Evolutionary conservation across 2,329 filamentous ascomycete genomes (phyloP).

Genomic region (Sarocladium brachiariae): DNA sequence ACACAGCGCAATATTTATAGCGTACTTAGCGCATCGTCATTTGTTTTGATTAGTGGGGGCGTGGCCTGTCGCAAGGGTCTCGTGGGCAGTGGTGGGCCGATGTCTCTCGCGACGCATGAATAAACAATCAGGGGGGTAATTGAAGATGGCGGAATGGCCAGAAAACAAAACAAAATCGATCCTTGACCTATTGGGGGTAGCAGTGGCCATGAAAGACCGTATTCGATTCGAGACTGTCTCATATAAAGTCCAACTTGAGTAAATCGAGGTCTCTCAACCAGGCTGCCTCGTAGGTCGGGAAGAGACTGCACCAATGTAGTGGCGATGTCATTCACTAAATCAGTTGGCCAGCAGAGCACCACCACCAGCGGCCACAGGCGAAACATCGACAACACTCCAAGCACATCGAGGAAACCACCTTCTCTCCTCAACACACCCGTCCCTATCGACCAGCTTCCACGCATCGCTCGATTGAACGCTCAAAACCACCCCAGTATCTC

Average conservation of each 20-base stretch:
- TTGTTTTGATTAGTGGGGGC: conserved; percentile 9
- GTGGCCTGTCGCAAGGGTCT: conserved; percentile 7
- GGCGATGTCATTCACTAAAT: conserved; percentile 8
- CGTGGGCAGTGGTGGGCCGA: conserved; percentile 3
- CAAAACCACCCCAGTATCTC: not conserved
- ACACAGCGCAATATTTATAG: conserved; percentile 4
- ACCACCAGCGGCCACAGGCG: conserved; percentile 3
- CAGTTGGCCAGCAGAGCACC: conserved; percentile 4
- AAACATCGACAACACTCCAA: conserved; percentile 9
- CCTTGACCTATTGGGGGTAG: not conserved
- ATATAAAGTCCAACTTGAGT: no score
- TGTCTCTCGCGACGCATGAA: conserved; percentile 10
- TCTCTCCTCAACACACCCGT: conserved; percentile 4
- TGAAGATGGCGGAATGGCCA: conserved; percentile 7
- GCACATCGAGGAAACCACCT: not conserved
- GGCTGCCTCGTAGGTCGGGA: not conserved
- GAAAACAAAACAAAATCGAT: conserved; percentile 3
- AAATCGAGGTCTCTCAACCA: not conserved
- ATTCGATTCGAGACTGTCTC: not conserved
- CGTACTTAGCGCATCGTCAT: conserved; percentile 3
- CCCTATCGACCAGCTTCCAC: not conserved
- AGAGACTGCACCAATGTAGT: no score
- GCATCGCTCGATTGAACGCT: not conserved
- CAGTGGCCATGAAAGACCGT: not conserved
- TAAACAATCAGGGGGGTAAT: conserved; percentile 9